phyloP scores from a whole-genome alignment of 495 filamentous ascomycete genomes.

The Xanthoparmelia taractica region DNA sequence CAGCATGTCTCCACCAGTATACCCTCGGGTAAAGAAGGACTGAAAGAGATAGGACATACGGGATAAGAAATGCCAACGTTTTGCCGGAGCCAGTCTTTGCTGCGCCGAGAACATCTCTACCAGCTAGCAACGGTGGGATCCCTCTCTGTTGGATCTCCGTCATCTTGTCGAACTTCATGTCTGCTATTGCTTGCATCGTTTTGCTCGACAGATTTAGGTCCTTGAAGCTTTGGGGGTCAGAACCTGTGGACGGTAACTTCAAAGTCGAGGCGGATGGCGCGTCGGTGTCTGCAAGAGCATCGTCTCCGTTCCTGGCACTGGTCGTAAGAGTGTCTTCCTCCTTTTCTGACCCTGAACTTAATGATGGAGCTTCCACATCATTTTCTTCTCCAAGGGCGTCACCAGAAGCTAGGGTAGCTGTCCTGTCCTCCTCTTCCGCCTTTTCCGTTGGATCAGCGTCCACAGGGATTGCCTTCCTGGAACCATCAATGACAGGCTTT shows the following conservation, averaged over 20 bases:
- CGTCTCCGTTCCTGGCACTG: background rate
- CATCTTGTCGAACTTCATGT: constrained; percentile 91
- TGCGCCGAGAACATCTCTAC: constrained; percentile 88
- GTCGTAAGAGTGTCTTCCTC: background rate
- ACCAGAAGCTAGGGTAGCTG: constrained; percentile 12
- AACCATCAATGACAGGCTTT: background rate
- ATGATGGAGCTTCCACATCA: background rate
- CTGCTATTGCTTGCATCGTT: constrained; percentile 79
- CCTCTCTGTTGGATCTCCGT: constrained; percentile 88
- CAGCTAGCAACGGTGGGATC: constrained; percentile 81
- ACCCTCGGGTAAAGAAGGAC: no score
- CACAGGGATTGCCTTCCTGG: background rate
- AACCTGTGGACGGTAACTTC: constrained; percentile 48
- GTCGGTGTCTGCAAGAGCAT: constrained; percentile 25
- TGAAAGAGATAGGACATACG: constrained; percentile 27
- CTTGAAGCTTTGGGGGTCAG: constrained; percentile 55
- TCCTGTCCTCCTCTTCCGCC: background rate
- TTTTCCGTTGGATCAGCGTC: background rate
- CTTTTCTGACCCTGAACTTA: background rate
- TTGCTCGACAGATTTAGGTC: constrained; percentile 81
- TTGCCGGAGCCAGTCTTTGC: constrained; percentile 97
- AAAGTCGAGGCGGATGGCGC: constrained; percentile 47
- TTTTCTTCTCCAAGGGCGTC: constrained; percentile 6
- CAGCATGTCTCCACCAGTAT: background rate
- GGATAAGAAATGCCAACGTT: constrained; percentile 90